Evolutionary conservation across 164 flowering plant species (phyloP).

Genomic region (Berberis thunbergii): DNA sequence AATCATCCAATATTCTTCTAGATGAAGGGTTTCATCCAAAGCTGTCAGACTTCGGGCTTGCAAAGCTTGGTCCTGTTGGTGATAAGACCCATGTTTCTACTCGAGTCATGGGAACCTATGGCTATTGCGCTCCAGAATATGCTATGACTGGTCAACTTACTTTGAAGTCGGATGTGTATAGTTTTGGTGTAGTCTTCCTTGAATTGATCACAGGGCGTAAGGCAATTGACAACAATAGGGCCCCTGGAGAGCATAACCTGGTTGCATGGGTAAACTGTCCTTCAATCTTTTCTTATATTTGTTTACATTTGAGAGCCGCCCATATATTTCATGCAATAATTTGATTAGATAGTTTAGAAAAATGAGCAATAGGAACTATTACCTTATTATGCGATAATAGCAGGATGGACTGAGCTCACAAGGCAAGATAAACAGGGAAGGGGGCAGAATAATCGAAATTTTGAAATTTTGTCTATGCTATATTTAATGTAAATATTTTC

Average conservation of each 20-base stretch:
- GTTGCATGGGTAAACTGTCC: constrained; percentile 75
- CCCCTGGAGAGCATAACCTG: constrained; percentile 75
- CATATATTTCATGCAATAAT: neutral
- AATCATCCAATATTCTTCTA: constrained; percentile 90
- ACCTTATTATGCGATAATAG: neutral
- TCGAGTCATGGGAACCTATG: constrained; percentile 96
- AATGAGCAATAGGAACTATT: neutral
- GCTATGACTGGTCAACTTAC: constrained; percentile 97
- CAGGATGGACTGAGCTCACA: neutral
- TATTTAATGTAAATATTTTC: too few relatives aligned
- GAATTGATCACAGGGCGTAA: constrained; percentile 92
- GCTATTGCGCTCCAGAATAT: constrained; percentile 97
- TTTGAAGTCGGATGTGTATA: constrained; percentile 86
- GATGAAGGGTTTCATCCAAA: constrained; percentile 82
- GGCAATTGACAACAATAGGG: constrained; percentile 70
- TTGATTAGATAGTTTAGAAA: neutral
- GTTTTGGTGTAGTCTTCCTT: constrained; percentile 92
- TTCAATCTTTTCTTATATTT: neutral
- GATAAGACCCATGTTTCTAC: constrained; percentile 97
- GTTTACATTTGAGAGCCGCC: neutral
- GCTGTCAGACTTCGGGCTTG: constrained; percentile 93
- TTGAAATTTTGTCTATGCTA: too few relatives aligned
- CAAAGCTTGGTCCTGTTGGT: constrained; percentile 92
- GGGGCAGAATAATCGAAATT: too few relatives aligned
- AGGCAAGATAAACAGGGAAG: too few relatives aligned